Percentiles rank a stretch among this genome's conserved stretches.
phyloP scores from a whole-genome alignment of 768 basidiomycete genomes.

The Termitomyces sp. region DNA sequence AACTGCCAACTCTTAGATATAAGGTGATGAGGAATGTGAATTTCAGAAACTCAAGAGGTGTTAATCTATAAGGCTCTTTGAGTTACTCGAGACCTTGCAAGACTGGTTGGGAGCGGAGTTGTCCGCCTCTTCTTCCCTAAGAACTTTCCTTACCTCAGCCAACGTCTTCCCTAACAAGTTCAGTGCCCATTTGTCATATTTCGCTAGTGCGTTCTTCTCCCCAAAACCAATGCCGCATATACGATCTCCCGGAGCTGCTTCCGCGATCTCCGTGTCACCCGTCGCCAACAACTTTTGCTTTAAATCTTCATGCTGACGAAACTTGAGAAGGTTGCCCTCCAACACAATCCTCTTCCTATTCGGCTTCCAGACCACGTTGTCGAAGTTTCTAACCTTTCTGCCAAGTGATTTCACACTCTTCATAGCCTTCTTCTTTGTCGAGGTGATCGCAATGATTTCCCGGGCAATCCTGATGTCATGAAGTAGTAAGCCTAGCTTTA shows the following conservation, averaged over 20 bases:
- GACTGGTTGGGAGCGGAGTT: neutral
- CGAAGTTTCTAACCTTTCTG: slow-evolving; percentile 46
- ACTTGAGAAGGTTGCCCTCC: slow-evolving; percentile 55
- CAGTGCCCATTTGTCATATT: slow-evolving; percentile 48
- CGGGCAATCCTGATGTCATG: slow-evolving; percentile 40
- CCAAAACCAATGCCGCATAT: slow-evolving; percentile 67
- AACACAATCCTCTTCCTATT: slow-evolving; percentile 49
- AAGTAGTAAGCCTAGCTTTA: slow-evolving; percentile 60
- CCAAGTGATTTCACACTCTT: slow-evolving; percentile 53
- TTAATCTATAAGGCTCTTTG: too few species aligned
- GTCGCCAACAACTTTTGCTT: slow-evolving; percentile 31
- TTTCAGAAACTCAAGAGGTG: neutral
- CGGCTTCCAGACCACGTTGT: slow-evolving; percentile 46
- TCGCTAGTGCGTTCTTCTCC: slow-evolving; percentile 44
- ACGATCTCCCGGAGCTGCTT: slow-evolving; percentile 55
- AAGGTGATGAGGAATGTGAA: neutral
- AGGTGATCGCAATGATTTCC: slow-evolving; percentile 37
- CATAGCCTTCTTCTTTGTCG: slow-evolving; percentile 33
- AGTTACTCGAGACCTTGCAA: too few species aligned
- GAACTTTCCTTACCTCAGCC: slow-evolving; percentile 33
- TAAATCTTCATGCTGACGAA: slow-evolving; percentile 45
- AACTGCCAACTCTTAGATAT: neutral
- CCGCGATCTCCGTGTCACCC: slow-evolving; percentile 47
- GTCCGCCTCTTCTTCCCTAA: slow-evolving; percentile 5
- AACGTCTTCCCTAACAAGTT: slow-evolving; percentile 56